Conservation (phyloP, 2,329 filamentous ascomycete species). For the Hypoxylon sp. region DNA sequence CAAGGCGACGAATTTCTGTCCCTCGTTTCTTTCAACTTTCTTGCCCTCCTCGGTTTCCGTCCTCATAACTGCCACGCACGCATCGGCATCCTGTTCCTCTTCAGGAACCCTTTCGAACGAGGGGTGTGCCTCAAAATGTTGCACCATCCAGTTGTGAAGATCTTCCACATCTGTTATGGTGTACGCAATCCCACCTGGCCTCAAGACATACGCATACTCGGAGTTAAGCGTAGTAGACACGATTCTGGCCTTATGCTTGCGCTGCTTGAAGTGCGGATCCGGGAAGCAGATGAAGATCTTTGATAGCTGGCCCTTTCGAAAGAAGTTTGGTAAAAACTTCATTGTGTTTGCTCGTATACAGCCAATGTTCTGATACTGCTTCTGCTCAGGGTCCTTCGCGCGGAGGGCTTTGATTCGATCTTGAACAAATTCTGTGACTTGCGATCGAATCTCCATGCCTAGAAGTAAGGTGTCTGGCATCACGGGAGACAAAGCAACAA, state of each 20-base stretch:
- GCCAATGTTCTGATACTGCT: conserved; percentile 85
- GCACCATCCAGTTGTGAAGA: conserved; percentile 92
- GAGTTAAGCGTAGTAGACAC: conserved; percentile 89
- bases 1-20: conserved; percentile 90
- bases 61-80: conserved; percentile 81
- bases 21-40: conserved; percentile 93
- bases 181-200: conserved; percentile 88
- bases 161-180: conserved; percentile 98
- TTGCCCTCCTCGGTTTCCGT: conserved; percentile 96
- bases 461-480: conserved; percentile 87
- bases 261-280: conserved; percentile 96
- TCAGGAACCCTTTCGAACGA: conserved; percentile 83
- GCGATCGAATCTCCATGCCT: conserved; percentile 91
- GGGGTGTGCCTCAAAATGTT: conserved; percentile 83
- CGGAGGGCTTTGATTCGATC: conserved; percentile 89
- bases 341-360: conserved; percentile 95
- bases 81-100: conserved; percentile 77
- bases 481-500: conserved; percentile 86
- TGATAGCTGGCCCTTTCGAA: conserved; percentile 81
- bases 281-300: conserved; percentile 99
- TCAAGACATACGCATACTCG: conserved; percentile 91
- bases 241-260: conserved; percentile 97
- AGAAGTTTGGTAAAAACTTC: conserved; percentile 99
- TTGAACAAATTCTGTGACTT: conserved; percentile 91
- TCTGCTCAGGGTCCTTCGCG: conserved; percentile 68